Conservation (phyloP, 2,329 filamentous ascomycete species). For the Aspergillus piperis region DNA sequence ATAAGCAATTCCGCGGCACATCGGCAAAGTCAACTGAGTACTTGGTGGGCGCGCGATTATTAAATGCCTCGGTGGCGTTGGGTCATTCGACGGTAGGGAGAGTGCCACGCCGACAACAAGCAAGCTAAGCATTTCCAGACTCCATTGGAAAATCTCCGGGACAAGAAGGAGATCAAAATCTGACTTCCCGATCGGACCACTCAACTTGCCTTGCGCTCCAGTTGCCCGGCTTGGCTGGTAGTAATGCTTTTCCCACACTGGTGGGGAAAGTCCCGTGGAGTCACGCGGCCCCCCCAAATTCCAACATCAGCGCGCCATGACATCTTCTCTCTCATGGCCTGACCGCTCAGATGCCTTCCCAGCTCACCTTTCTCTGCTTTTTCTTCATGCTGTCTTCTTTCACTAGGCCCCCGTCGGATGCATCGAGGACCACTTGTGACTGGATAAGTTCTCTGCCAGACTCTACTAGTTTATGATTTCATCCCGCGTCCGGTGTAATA, state of each 20-base stretch:
- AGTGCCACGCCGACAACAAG: background rate
- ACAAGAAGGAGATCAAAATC: background rate
- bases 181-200: conserved; percentile 1
- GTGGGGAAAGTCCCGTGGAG: background rate
- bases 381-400: background rate
- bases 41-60: background rate
- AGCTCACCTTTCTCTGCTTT: background rate
- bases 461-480: background rate
- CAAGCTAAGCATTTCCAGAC: background rate
- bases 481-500: background rate
- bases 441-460: background rate
- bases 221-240: background rate
- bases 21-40: too few relatives aligned
- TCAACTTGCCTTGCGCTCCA: background rate
- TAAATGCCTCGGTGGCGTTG: conserved; percentile 1
- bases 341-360: background rate
- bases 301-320: background rate
- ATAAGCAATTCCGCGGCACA: background rate
- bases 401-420: background rate
- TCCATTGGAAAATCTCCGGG: background rate
- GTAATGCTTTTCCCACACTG: background rate
- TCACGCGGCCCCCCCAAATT: background rate
- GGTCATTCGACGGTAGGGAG: background rate
- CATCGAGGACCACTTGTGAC: background rate
- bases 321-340: conserved; percentile 1